These are phyloP conservation scores for Kwoniella dejecticola DNA, from an alignment of 768 basidiomycete species.

Conservation along the genomic window DNA sequence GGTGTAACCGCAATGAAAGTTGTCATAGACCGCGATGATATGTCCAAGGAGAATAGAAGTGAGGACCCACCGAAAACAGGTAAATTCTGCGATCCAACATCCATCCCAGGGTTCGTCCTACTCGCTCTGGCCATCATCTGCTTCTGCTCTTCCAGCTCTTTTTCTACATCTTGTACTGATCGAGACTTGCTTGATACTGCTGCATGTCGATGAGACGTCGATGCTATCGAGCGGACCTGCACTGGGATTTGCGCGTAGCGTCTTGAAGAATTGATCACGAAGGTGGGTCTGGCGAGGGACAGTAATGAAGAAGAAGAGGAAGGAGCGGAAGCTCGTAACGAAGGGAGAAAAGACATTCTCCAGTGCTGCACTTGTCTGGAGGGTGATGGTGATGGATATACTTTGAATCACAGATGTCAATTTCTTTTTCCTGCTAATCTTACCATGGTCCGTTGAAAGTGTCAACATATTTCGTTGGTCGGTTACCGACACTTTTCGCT, in stretches of 20 bases:
- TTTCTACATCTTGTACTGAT: conserved; percentile 25
- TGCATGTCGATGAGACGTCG: background rate
- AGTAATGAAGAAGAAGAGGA: too few species aligned
- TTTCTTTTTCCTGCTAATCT: too few species aligned
- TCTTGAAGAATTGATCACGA: background rate
- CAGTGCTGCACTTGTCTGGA: too few species aligned
- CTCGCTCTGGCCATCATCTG: conserved; percentile 16
- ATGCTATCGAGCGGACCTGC: conserved; percentile 1
- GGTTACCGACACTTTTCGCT: too few species aligned
- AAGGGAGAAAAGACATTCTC: conserved; percentile 20
- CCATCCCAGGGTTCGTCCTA: conserved; percentile 24
- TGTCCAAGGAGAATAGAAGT: too few species aligned
- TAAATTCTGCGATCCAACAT: conserved; percentile 10
- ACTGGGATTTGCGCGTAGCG: background rate
- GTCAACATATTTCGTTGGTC: too few species aligned
- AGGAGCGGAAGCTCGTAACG: conserved; percentile 12
- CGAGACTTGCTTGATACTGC: conserved; percentile 2
- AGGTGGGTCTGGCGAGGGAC: too few species aligned
- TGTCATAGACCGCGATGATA: too few species aligned
- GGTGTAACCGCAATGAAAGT: too few species aligned
- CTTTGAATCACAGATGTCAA: too few species aligned
- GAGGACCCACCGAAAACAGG: conserved; percentile 26
- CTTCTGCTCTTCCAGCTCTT: conserved; percentile 20
- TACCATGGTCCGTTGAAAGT: too few species aligned
- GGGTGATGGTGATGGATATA: too few species aligned